These are phyloP conservation scores for Trypanosoma theileri DNA, from an alignment of 208 protist species.

Conservation along the genomic window DNA sequence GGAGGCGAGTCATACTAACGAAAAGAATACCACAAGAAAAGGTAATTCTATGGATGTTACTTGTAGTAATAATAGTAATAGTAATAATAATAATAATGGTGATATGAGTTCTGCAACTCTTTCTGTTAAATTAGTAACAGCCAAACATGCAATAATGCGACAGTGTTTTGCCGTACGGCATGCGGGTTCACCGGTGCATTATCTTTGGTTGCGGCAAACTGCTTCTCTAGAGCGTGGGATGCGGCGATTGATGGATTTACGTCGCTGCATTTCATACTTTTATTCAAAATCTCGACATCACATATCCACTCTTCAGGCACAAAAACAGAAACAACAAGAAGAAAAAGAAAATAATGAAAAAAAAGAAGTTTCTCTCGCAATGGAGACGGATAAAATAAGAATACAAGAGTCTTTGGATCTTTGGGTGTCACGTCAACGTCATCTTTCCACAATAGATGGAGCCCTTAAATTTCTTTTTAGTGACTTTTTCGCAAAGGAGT, in stretches of 20 bases:
- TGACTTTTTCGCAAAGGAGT: constrained; percentile 79
- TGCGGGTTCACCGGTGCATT: constrained; percentile 69
- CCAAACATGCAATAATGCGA: constrained; percentile 50
- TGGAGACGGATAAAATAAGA: background rate
- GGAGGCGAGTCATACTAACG: background rate
- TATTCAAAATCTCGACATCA: constrained; percentile 6
- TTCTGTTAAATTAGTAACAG: constrained; percentile 29
- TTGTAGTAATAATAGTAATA: constrained; percentile 16
- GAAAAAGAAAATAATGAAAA: background rate
- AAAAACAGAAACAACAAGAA: background rate
- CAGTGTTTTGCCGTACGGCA: constrained; percentile 51
- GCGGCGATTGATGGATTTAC: constrained; percentile 75
- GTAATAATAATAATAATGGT: constrained; percentile 11
- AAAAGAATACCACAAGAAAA: background rate
- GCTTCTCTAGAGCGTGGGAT: constrained; percentile 63
- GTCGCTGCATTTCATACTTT: constrained; percentile 34
- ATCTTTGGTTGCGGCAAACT: constrained; percentile 70
- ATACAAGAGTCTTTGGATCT: constrained; percentile 21
- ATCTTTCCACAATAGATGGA: constrained; percentile 56
- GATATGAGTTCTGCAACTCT: constrained; percentile 12
- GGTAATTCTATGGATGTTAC: background rate
- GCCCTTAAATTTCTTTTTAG: constrained; percentile 64
- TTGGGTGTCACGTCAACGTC: constrained; percentile 52
- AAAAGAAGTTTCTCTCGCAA: background rate
- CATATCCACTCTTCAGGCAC: background rate